A percentile compares a stretch with the other conserved stretches of the same genome.
These are phyloP conservation scores for Polyrhizophydium stewartii DNA, from an alignment of 371 early-diverging fungal genomes.

Conservation along the genomic window DNA sequence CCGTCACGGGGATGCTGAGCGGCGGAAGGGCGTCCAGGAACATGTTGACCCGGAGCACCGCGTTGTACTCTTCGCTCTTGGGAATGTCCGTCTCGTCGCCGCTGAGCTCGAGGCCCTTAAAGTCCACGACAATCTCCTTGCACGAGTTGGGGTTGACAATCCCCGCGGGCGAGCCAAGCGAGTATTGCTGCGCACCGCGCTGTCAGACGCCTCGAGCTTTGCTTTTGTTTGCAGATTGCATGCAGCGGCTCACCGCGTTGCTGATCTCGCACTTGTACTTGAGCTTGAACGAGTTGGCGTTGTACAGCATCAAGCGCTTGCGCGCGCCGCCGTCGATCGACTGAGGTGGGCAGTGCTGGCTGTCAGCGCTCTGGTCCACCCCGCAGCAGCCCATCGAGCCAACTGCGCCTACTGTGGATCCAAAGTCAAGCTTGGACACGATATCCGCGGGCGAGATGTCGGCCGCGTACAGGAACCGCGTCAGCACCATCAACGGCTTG, in stretches of 20 bases:
- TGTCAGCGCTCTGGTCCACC: no score
- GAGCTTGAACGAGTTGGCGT: conserved; percentile 31
- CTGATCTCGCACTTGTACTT: conserved; percentile 1
- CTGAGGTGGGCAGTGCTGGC: no score
- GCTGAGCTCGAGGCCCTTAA: conserved; percentile 12
- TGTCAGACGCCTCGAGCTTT: background rate
- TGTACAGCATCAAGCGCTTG: conserved; percentile 21
- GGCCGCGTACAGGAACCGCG: background rate
- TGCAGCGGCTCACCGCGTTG: conserved; percentile 8
- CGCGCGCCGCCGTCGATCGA: conserved; percentile 26
- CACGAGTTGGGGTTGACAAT: conserved; percentile 16
- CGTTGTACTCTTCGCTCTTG: conserved; percentile 16
- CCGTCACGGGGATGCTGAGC: conserved; percentile 16
- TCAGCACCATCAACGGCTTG: background rate
- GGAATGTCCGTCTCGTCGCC: conserved; percentile 24
- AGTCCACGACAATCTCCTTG: conserved; percentile 25
- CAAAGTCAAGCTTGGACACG: conserved; percentile 3
- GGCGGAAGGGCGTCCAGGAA: conserved; percentile 15
- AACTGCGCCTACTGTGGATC: background rate
- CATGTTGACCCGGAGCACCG: conserved; percentile 13
- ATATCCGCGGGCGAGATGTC: background rate
- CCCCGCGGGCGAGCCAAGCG: conserved; percentile 11
- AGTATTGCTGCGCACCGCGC: conserved; percentile 11
- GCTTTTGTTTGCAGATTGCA: background rate
- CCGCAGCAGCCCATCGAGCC: no score